Base-by-base conservation (phyloP, 306 rosid genomes). In the Purshia tridentata region DNA sequence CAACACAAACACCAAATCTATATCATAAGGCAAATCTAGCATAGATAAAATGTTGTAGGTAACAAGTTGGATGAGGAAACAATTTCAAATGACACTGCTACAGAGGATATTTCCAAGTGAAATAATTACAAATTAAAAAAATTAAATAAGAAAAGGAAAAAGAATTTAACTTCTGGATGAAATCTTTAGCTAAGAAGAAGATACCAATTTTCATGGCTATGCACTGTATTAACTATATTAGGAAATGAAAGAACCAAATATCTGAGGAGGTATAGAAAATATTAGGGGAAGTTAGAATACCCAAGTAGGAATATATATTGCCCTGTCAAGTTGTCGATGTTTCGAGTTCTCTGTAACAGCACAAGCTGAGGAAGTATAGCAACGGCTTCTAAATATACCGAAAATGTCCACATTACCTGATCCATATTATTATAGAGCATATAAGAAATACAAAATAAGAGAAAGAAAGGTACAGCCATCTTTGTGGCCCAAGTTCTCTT, bases 311-410 rank as follows among this genome's bases (percentile, higher is more conserved):
- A 78, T 57, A 93, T 84, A 52, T 93, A 93, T 87, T 93, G 89
- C 75, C 98, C 98, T 0, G 97, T 93, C 83, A 93, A 84, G 80
- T 90, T 93, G 82, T 93, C 97, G 77, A 93, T 90, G 76, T 93
- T 93, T 82, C 97, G 84, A 1, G 97, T 93, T 78, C 97, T 89
- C 78, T 93, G 98, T 45, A 93, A 77, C 76, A 93, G 75, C 62
- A 93, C 89, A 12, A 93, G 83, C 71, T 90, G 98, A 58, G 98
- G 98, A 83, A 93, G 96, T 62, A 93, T 93, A 40, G 96, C 97
- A 68, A 93, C 93, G 13, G 98, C 98, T 87, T 93, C 98, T 65
- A 93, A 80, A 82, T 76, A 90, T 50, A 93, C 39, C 40, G 98
- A 93, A 81, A 93, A 93, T 48, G 96, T 58, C 98, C 97, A 93